Conservation (phyloP, 306 rosid species). For the Acmispon strigosus region DNA sequence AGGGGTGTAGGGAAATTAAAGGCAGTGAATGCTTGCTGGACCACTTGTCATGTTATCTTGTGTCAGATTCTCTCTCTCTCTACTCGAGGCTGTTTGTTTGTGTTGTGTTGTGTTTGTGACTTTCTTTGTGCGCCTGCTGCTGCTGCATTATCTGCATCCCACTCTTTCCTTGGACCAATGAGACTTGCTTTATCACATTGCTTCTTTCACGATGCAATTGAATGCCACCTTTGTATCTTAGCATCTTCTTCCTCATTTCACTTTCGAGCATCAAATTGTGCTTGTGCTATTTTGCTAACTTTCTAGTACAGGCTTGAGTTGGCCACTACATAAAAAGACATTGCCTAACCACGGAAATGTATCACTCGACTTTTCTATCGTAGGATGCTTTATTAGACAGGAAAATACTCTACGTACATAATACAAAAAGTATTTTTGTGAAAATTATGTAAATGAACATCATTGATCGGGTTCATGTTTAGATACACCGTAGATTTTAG, state of each 20-base stretch:
- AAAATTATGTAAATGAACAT: no score
- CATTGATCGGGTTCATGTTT: no score
- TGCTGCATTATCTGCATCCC: slow-evolving; percentile 36
- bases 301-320: slow-evolving; percentile 18
- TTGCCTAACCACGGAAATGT: neutral
- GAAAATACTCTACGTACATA: no score
- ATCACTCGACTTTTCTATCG: slow-evolving; percentile 14
- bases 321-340: slow-evolving; percentile 7
- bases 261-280: slow-evolving; percentile 24
- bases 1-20: slow-evolving; percentile 23
- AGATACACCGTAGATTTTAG: no score
- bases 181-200: neutral
- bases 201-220: slow-evolving; percentile 9
- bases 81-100: slow-evolving; percentile 12
- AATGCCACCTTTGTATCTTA: slow-evolving; percentile 23
- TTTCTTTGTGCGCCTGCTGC: slow-evolving; percentile 47
- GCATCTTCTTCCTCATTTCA: slow-evolving; percentile 15
- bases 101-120: slow-evolving; percentile 11
- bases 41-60: slow-evolving; percentile 35
- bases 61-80: slow-evolving; percentile 50
- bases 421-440: no score
- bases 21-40: slow-evolving; percentile 55
- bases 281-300: slow-evolving; percentile 1
- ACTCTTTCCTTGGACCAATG: slow-evolving; percentile 23
- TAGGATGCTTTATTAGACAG: no score